Conservation (phyloP, 345 rosid species). For the Eucalyptus tenuipes region DNA sequence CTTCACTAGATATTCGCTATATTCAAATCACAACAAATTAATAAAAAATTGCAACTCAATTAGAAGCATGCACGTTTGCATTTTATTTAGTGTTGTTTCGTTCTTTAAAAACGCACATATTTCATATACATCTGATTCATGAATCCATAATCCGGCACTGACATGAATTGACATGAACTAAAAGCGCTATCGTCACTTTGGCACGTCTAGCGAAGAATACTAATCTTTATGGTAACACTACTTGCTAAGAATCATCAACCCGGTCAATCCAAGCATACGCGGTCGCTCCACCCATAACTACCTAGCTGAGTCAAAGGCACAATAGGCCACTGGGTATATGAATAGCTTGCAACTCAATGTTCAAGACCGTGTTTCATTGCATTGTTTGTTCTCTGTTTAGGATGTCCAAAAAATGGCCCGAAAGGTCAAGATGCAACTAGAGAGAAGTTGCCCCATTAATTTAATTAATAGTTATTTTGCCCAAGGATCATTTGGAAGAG, state of each 20-base stretch:
- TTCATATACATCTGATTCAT: not conserved
- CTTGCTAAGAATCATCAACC: not conserved
- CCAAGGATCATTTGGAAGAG: no score
- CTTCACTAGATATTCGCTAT: not conserved
- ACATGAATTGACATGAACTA: not conserved
- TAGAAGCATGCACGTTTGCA: not conserved
- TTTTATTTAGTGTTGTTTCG: not conserved
- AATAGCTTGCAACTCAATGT: no score
- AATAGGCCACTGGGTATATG: no score
- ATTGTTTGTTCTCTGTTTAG: no score
- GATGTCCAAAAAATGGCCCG: no score
- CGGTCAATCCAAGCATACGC: no score
- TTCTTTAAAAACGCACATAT: not conserved
- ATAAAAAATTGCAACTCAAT: not conserved
- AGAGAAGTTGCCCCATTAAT: no score
- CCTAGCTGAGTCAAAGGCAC: no score
- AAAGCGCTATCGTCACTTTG: not conserved
- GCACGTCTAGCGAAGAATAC: not conserved
- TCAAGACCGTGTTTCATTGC: no score
- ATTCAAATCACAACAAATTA: not conserved
- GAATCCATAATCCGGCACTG: not conserved
- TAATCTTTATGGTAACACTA: not conserved
- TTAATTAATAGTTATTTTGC: no score
- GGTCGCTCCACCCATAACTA: no score
- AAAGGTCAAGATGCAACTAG: no score